Evolutionary conservation across 176 grass and related monocot genomes (phyloP).

Genomic region (Elaeis guineensis): DNA sequence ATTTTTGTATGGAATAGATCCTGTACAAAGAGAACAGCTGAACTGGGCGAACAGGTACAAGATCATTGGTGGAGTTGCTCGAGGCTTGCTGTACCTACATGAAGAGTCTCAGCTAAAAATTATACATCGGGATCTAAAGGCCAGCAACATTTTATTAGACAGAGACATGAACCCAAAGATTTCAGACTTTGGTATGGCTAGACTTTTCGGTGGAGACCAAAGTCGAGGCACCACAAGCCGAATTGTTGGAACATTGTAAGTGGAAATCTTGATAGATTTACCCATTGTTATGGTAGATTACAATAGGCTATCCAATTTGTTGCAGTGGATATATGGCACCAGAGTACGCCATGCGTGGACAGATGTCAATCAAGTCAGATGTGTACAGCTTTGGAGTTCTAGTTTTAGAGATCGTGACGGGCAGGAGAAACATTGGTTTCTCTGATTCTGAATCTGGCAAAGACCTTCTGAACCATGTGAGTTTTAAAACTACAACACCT

Average conservation of each 20-base stretch:
- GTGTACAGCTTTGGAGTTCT: no score
- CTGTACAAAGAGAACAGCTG: slow-evolving; percentile 10
- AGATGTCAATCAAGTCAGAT: no score
- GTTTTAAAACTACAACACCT: no score
- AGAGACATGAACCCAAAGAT: slow-evolving; percentile 23
- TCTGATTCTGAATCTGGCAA: no score
- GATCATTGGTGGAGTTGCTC: slow-evolving; percentile 21
- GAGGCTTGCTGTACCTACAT: slow-evolving; percentile 29
- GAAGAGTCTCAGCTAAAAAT: slow-evolving; percentile 34
- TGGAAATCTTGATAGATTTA: background rate
- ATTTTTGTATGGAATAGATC: slow-evolving; percentile 14
- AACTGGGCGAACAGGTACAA: slow-evolving; percentile 9
- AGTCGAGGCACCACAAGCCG: background rate
- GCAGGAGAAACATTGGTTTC: no score
- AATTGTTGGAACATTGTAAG: slow-evolving; percentile 33
- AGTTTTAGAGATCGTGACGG: no score
- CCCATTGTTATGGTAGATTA: no score
- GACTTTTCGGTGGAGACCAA: slow-evolving; percentile 18
- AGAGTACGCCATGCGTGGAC: no score
- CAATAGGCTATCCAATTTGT: no score
- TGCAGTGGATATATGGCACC: no score
- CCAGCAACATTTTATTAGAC: slow-evolving; percentile 13
- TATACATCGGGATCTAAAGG: slow-evolving; percentile 19
- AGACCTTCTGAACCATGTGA: no score
- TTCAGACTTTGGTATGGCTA: slow-evolving; percentile 33